Evolutionary conservation across 345 rosid species (phyloP), one percentile per base, ranked within the genome.

Genomic region (Pugionium cornutum): DNA sequence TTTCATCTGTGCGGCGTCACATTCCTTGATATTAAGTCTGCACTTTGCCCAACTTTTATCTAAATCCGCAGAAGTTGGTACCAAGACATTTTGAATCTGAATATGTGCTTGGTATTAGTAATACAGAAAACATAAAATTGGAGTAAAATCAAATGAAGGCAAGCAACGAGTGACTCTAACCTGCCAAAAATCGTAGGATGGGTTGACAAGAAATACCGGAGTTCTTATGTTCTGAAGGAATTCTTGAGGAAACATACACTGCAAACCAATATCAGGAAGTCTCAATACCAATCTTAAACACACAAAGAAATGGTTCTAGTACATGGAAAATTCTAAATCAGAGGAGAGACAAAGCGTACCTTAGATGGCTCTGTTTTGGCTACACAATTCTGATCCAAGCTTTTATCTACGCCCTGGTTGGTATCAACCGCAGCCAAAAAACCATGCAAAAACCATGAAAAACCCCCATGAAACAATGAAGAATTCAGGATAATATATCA

Each of bases 181-280:
- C 91, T 92, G 98, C 98, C 98, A 92, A 77, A 65, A 86, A 69
- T 92, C 98, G 68, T 89, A 89, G 59, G 96, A 89, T 52, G 97
- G 81, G 33, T 92, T 83, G 79, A 89, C 83, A 48, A 92, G 61
- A 78, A 92, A 89, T 27, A 89, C 49, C 0, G 96, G 90, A n/a
- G 89, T 92, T 72, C 28, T 80, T 49, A 79, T 75, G 59, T 76
- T 76, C 75, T 81, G 80, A n/a, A 84, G 43, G 58, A 89, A 75
- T 49, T 88, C 82, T 45, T 58, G 80, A 62, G 96, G 91, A 74
- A 91, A 84, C 69, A 91, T 50, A 76, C 97, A 84, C 96, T 84
- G 82, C 42, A 68, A 69, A 54, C 51, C 34, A 51, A 8, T 64
- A 45, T 26, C 52, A 61, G 9, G 10, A 49, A 18, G 53, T 48